Conservation (phyloP, 2,329 filamentous ascomycete species). For the Lachnellula hyalina region DNA sequence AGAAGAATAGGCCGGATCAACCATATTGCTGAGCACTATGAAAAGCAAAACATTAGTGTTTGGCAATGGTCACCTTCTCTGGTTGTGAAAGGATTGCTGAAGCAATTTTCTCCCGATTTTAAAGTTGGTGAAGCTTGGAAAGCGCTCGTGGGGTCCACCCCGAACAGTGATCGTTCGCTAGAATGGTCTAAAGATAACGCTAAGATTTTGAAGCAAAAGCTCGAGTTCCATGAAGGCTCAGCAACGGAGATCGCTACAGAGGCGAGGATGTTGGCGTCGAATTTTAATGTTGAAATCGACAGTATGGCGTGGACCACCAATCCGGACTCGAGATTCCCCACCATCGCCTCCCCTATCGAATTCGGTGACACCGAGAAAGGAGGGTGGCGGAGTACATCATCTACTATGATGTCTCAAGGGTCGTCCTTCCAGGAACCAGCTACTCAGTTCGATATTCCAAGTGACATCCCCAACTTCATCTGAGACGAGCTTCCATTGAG, state of each 20-base stretch:
- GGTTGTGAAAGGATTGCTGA: conserved; percentile 21
- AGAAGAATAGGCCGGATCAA: conserved; percentile 12
- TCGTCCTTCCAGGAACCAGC: conserved; percentile 1
- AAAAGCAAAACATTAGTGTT: conserved; percentile 12
- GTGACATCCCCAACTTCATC: conserved; percentile 4
- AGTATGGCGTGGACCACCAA: conserved; percentile 3
- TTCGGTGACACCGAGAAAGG: conserved; percentile 1
- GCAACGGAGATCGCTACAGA: conserved; percentile 8
- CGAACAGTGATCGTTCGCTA: conserved; percentile 7
- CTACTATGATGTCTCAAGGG: neutral
- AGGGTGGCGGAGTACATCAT: neutral
- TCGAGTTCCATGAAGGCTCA: conserved; percentile 16
- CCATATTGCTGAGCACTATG: conserved; percentile 24
- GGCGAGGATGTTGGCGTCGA: conserved; percentile 7
- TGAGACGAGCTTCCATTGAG: conserved; percentile 47
- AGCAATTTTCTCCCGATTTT: conserved; percentile 16
- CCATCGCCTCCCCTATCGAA: conserved; percentile 6
- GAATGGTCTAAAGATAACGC: conserved; percentile 16
- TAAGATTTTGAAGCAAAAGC: conserved; percentile 11
- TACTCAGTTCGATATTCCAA: neutral
- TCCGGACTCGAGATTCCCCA: conserved; percentile 7
- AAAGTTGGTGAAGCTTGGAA: conserved; percentile 17
- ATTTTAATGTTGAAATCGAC: neutral
- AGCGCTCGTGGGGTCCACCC: neutral
- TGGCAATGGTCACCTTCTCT: conserved; percentile 17